Evolutionary conservation across 257 asterid genomes (phyloP).

Genomic region (Oldenlandia corymbosa): DNA sequence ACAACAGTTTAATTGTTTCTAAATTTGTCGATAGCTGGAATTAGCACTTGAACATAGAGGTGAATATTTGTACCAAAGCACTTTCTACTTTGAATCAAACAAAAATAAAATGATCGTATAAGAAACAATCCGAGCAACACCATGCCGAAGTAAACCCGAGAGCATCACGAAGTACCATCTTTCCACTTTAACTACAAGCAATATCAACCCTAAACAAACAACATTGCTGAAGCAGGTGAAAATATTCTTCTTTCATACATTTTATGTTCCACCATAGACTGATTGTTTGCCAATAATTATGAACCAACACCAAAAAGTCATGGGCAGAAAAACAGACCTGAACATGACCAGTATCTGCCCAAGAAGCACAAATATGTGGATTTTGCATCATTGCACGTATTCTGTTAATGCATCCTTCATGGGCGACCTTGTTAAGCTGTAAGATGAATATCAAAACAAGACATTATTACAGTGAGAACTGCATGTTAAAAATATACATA

Average conservation of each 20-base stretch:
- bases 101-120: not conserved
- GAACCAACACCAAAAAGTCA: slow-evolving; percentile 2
- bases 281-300: not conserved
- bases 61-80: no score
- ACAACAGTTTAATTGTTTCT: not conserved
- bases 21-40: no score
- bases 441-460: slow-evolving; percentile 18
- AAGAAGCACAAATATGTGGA: slow-evolving; percentile 87
- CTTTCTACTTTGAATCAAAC: not conserved
- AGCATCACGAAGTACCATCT: no score
- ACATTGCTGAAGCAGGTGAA: no score
- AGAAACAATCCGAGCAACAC: not conserved
- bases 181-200: no score
- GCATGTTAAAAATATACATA: slow-evolving; percentile 1
- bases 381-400: slow-evolving; percentile 88
- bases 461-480: not conserved
- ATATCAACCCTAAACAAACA: no score
- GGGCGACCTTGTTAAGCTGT: slow-evolving; percentile 65
- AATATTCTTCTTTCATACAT: not conserved
- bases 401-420: slow-evolving; percentile 81
- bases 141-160: not conserved
- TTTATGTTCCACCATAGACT: not conserved
- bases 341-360: slow-evolving; percentile 82
- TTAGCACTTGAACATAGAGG: not conserved
- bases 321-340: slow-evolving; percentile 51